Conservation (phyloP, 2,329 filamentous ascomycete genomes). For the Botrytis cinerea region DNA sequence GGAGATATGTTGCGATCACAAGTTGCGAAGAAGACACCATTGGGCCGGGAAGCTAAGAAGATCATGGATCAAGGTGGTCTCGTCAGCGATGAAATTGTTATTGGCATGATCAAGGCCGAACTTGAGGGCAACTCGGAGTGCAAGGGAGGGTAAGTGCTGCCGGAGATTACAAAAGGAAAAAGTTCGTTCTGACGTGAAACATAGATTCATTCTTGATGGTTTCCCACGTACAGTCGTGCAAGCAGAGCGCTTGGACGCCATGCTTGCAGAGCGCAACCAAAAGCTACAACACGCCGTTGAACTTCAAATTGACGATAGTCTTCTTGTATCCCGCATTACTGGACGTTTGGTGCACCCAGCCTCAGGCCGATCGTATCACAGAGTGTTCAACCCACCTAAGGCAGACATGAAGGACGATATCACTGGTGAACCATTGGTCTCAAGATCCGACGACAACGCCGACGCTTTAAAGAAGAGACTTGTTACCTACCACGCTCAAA, state of each 20-base stretch:
- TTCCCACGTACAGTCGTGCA: constrained; percentile 97
- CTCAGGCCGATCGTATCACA: constrained; percentile 96
- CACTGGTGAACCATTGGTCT: constrained; percentile 93
- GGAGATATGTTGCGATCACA: constrained; percentile 99
- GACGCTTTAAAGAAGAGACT: constrained; percentile 95
- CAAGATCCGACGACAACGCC: constrained; percentile 96
- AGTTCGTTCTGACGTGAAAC: constrained; percentile 28
- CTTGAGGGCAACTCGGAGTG: constrained; percentile 92
- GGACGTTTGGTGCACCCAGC: constrained; percentile 94
- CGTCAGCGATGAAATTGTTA: constrained; percentile 98
- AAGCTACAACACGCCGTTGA: constrained; percentile 93
- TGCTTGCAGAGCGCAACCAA: constrained; percentile 78
- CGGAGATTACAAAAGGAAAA: constrained; percentile 16
- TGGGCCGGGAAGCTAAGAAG: constrained; percentile 98
- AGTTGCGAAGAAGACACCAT: constrained; percentile 93
- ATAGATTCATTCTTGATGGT: constrained; percentile 95
- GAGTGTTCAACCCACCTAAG: constrained; percentile 98
- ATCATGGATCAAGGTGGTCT: constrained; percentile 99
- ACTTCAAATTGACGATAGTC: constrained; percentile 92
- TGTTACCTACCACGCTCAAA: constrained; percentile 91
- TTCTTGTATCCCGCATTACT: constrained; percentile 94
- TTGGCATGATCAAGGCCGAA: constrained; percentile 99
- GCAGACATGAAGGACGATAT: constrained; percentile 91
- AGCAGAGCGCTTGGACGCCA: constrained; percentile 89
- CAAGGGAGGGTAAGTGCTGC: constrained; percentile 78